These are phyloP conservation scores for Pleurotus tuoliensis DNA, from an alignment of 768 basidiomycete genomes.

Conservation along the genomic window DNA sequence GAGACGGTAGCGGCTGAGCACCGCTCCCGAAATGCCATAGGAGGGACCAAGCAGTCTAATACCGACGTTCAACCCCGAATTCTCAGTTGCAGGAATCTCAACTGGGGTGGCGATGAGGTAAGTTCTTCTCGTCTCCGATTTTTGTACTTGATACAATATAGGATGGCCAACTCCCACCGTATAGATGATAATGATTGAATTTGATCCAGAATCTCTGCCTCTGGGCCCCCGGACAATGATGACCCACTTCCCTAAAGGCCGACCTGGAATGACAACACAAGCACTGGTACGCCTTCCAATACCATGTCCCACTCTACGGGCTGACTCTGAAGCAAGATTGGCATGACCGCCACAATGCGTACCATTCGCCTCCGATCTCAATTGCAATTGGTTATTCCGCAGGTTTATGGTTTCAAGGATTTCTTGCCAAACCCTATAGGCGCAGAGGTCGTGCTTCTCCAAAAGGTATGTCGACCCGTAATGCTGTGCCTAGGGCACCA, in stretches of 20 bases:
- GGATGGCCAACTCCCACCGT: not conserved
- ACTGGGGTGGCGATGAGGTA: conserved; percentile 25
- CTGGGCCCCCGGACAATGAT: conserved; percentile 24
- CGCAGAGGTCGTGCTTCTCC: conserved; percentile 26
- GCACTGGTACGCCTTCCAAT: conserved; percentile 18
- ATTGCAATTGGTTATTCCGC: conserved; percentile 17
- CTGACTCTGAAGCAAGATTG: conserved; percentile 16
- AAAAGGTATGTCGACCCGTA: conserved; percentile 18
- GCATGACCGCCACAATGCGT: conserved; percentile 22
- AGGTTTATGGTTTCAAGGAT: conserved; percentile 25
- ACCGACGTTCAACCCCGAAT: conserved; percentile 16
- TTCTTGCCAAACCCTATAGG: conserved; percentile 22
- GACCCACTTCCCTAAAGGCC: conserved; percentile 25
- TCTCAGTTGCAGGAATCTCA: conserved; percentile 17
- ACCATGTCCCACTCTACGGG: not conserved
- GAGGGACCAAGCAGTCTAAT: conserved; percentile 3
- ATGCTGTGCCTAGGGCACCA: no score
- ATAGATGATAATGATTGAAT: conserved; percentile 25
- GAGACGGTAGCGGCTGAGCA: conserved; percentile 18
- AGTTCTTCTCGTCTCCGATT: not conserved
- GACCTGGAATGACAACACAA: conserved; percentile 23
- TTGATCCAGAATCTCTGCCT: conserved; percentile 21
- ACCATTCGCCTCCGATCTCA: conserved; percentile 9
- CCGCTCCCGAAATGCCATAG: conserved; percentile 8
- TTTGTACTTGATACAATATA: not conserved